Percentiles rank a stretch among this genome's conserved stretches.
Conservation (phyloP, 108 stramenopile species). For the Seminavis robusta region DNA sequence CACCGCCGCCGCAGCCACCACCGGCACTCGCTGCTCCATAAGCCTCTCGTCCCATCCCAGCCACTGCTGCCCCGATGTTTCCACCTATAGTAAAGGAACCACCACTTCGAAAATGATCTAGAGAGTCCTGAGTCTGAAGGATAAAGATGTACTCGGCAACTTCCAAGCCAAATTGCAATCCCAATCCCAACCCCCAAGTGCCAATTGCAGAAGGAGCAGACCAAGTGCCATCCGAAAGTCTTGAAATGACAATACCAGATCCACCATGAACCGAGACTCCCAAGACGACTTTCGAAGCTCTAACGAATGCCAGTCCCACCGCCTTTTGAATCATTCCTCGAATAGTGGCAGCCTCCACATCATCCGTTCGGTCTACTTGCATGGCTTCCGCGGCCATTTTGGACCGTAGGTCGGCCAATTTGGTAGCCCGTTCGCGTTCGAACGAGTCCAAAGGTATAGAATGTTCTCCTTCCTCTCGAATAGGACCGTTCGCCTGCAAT, state of each 20-base stretch:
- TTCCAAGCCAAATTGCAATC: constrained; percentile 85
- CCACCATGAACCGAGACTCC: constrained; percentile 77
- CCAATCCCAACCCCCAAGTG: constrained; percentile 74
- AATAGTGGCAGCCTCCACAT: constrained; percentile 66
- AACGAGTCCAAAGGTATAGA: constrained; percentile 23
- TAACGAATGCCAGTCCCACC: constrained; percentile 77
- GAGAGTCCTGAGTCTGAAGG: constrained; percentile 74
- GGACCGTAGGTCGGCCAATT: constrained; percentile 18
- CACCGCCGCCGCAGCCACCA: constrained; percentile 29
- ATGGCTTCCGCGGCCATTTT: constrained; percentile 26
- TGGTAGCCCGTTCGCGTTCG: constrained; percentile 17
- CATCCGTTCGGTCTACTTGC: constrained; percentile 15
- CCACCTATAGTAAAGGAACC: constrained; percentile 75
- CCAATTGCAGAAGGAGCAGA: constrained; percentile 86
- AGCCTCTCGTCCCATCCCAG: constrained; percentile 68
- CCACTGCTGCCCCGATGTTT: constrained; percentile 79
- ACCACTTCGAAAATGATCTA: constrained; percentile 77
- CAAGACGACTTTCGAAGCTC: constrained; percentile 80
- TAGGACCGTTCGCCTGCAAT: not conserved
- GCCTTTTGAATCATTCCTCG: constrained; percentile 80
- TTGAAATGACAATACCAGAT: constrained; percentile 77
- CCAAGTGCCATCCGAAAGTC: constrained; percentile 85
- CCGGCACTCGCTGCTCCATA: constrained; percentile 78
- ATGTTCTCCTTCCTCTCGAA: constrained; percentile 3
- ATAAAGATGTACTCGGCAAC: constrained; percentile 85